A percentile compares a stretch with the other conserved stretches of the same genome.
Evolutionary conservation across 768 basidiomycete species (phyloP).

Genomic region (Mycena rebaudengoi): DNA sequence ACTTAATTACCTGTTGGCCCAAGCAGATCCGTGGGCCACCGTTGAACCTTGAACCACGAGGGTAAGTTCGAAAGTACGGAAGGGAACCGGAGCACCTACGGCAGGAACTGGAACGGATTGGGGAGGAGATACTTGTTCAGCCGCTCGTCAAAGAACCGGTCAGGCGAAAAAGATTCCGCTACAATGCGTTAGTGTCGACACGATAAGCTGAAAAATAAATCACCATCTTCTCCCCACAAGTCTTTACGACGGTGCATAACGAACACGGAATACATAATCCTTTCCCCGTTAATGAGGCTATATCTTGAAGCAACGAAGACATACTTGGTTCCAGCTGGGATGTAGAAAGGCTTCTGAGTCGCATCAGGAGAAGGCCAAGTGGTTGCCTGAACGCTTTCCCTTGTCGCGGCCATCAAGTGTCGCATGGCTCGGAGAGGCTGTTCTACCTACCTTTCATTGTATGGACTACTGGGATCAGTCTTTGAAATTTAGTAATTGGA

Average conservation of each 20-base stretch:
- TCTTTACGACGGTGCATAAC: slow-evolving; percentile 50
- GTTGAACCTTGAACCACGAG: too few relatives aligned
- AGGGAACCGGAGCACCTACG: too few relatives aligned
- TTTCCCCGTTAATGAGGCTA: background rate
- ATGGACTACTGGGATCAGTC: slow-evolving; percentile 48
- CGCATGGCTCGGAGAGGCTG: too few relatives aligned
- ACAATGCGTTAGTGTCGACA: background rate
- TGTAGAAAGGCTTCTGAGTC: slow-evolving; percentile 40
- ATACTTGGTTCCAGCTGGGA: slow-evolving; percentile 41
- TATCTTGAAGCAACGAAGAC: slow-evolving; percentile 13
- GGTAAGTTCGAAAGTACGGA: too few relatives aligned
- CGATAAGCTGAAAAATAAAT: background rate
- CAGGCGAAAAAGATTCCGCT: slow-evolving; percentile 61
- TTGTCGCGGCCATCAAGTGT: too few relatives aligned
- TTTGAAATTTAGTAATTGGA: too few relatives aligned
- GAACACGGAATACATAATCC: slow-evolving; percentile 41
- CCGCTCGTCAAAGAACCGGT: slow-evolving; percentile 60
- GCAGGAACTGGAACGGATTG: slow-evolving; percentile 61
- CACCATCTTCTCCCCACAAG: slow-evolving; percentile 59
- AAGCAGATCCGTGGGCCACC: slow-evolving; percentile 52
- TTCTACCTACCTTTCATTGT: slow-evolving; percentile 47
- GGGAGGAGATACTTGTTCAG: slow-evolving; percentile 52
- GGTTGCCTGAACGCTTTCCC: slow-evolving; percentile 40
- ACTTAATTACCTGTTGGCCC: slow-evolving; percentile 52
- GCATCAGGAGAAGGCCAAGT: slow-evolving; percentile 40